phyloP scores from a whole-genome alignment of 177 flowering plant genomes.

The Vitis hybrid region DNA sequence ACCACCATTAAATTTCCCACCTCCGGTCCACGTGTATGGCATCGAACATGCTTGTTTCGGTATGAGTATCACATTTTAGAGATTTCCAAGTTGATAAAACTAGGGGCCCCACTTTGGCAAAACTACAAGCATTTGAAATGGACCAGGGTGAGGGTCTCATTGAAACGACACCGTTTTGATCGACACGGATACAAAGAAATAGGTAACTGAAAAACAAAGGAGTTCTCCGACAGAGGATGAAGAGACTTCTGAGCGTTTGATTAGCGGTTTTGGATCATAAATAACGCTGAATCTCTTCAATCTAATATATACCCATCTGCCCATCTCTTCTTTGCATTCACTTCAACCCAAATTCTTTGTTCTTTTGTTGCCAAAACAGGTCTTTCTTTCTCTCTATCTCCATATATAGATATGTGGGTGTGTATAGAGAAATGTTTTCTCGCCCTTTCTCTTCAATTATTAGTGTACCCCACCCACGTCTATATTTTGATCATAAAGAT shows the following conservation, averaged over 20 bases:
- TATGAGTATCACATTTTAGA: neutral
- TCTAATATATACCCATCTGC: neutral
- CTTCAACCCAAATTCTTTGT: neutral
- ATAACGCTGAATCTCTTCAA: neutral
- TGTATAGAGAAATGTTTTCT: neutral
- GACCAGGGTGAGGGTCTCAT: too few relatives aligned
- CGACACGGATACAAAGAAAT: neutral
- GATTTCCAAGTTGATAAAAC: neutral
- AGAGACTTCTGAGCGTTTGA: neutral
- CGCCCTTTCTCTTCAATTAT: neutral
- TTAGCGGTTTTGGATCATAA: neutral
- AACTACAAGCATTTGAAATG: neutral
- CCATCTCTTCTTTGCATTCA: neutral
- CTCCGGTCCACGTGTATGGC: neutral
- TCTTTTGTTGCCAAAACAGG: neutral
- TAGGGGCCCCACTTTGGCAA: neutral
- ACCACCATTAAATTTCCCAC: neutral
- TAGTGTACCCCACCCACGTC: neutral
- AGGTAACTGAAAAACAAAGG: neutral
- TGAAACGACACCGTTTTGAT: too few relatives aligned
- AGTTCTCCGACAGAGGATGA: neutral
- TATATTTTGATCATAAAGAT: neutral
- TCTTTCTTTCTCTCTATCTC: neutral
- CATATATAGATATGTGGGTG: neutral
- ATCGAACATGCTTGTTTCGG: neutral